Conservation (phyloP, 768 basidiomycete genomes). For the Calocera cornea region DNA sequence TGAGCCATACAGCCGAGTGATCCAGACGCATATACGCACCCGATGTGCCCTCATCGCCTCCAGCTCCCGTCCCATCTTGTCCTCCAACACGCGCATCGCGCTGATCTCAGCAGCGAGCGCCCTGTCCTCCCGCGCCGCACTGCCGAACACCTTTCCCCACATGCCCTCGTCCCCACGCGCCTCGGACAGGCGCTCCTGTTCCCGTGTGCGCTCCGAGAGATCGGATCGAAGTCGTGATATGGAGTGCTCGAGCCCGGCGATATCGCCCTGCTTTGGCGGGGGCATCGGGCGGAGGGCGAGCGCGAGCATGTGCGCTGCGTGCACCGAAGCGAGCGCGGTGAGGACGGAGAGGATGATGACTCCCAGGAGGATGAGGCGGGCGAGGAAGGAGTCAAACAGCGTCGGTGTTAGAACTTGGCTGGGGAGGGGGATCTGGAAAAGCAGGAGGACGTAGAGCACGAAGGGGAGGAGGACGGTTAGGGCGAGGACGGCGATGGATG, state of each 20-base stretch:
- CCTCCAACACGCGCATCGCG: constrained; percentile 44
- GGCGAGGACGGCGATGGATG: not conserved
- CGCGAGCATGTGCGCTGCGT: constrained; percentile 50
- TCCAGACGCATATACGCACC: not conserved
- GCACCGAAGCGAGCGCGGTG: constrained; percentile 57
- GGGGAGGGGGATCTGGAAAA: constrained; percentile 61
- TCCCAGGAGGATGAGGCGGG: constrained; percentile 61
- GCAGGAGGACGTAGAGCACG: constrained; percentile 35
- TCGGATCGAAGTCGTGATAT: constrained; percentile 15
- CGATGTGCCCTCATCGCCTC: constrained; percentile 25
- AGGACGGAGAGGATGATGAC: constrained; percentile 65
- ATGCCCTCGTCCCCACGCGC: not conserved
- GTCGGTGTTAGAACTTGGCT: not conserved
- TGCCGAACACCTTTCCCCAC: not conserved
- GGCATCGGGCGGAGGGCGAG: constrained; percentile 26
- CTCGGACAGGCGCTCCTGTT: constrained; percentile 8
- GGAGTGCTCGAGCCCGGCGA: constrained; percentile 13
- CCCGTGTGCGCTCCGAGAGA: constrained; percentile 11
- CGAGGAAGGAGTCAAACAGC: constrained; percentile 28
- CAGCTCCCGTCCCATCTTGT: constrained; percentile 49
- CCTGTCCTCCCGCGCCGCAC: not conserved
- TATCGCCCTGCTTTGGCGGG: constrained; percentile 40
- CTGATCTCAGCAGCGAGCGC: not conserved
- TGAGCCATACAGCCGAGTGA: constrained; percentile 14
- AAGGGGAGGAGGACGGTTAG: not conserved